Conservation (phyloP, 352 stramenopile genomes). For the Thalassiosira hispida region DNA sequence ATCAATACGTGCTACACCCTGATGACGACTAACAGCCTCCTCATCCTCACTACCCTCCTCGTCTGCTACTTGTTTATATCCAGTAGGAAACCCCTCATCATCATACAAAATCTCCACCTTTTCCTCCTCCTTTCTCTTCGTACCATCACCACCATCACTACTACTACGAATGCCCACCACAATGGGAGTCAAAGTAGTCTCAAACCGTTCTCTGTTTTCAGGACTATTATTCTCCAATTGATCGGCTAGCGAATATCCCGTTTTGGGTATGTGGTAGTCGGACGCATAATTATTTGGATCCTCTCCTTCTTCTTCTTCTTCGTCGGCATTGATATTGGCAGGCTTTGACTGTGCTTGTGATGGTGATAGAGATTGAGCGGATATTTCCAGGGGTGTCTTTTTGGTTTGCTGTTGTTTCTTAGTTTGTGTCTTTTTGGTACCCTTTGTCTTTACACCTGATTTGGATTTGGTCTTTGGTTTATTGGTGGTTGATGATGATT, state of each 20-base stretch:
- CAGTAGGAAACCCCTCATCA: conserved; percentile 48
- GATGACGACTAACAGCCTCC: conserved; percentile 1
- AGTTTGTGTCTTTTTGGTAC: conserved; percentile 7
- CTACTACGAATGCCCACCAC: conserved; percentile 11
- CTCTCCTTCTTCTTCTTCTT: not conserved
- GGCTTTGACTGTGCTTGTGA: conserved; percentile 16
- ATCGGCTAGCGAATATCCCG: conserved; percentile 49
- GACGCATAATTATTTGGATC: conserved; percentile 11
- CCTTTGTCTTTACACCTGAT: conserved; percentile 4
- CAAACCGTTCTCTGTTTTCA: conserved; percentile 38
- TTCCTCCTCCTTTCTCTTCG: not conserved
- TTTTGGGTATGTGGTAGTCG: conserved; percentile 35
- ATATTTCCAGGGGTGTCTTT: conserved; percentile 23
- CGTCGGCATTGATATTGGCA: not conserved
- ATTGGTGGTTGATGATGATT: not conserved
- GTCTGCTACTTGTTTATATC: conserved; percentile 7
- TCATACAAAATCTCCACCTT: conserved; percentile 52
- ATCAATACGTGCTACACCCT: conserved; percentile 62
- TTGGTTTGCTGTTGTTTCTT: not conserved
- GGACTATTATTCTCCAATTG: conserved; percentile 38
- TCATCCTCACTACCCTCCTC: not conserved
- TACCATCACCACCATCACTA: not conserved
- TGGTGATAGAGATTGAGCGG: conserved; percentile 19
- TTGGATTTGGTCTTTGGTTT: conserved; percentile 14
- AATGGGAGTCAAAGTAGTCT: conserved; percentile 54